Conservation (phyloP, 208 protist species). For the Porcisia deanei region DNA sequence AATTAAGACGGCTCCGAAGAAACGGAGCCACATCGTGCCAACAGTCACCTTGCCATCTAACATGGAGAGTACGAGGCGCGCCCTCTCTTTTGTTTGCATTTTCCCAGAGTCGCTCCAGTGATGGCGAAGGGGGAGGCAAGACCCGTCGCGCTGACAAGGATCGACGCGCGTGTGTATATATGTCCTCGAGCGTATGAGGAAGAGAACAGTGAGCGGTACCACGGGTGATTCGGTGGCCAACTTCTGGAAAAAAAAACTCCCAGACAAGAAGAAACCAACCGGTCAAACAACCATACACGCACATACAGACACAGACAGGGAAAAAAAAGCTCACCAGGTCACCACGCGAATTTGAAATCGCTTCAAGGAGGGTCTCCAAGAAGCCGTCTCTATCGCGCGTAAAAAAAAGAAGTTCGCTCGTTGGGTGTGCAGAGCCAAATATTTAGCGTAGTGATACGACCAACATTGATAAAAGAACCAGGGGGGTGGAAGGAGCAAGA, state of each 20-base stretch:
- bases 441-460: too few species aligned
- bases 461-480: not conserved
- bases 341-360: too few species aligned
- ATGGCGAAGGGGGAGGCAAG: not conserved
- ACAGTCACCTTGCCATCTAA: slow-evolving; percentile 3
- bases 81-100: not conserved
- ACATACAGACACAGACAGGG: not conserved
- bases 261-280: not conserved
- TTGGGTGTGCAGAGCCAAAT: too few species aligned
- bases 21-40: slow-evolving; percentile 14
- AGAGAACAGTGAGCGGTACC: too few species aligned
- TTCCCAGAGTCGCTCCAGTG: not conserved
- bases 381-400: not conserved
- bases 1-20: slow-evolving; percentile 1
- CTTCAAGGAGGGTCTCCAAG: not conserved
- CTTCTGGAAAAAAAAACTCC: not conserved
- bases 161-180: not conserved
- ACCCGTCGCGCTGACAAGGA: not conserved
- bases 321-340: not conserved
- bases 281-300: not conserved
- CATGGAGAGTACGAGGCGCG: not conserved
- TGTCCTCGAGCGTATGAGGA: not conserved
- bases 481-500: not conserved
- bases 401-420: too few species aligned
- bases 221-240: too few species aligned